Conservation (phyloP, 768 basidiomycete genomes). For the Boletus sp. region DNA sequence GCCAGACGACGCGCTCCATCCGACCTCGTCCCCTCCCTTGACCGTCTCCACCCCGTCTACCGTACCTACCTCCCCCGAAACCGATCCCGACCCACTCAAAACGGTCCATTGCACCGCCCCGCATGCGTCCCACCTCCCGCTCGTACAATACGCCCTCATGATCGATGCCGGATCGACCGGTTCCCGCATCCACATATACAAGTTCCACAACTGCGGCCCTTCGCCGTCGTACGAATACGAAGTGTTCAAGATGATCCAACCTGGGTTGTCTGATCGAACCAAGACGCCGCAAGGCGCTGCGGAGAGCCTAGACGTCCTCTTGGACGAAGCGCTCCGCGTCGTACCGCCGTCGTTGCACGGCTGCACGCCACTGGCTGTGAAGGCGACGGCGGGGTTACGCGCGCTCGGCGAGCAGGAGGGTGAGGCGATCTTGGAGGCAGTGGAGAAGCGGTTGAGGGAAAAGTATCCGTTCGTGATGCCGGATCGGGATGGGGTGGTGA, state of each 20-base stretch:
- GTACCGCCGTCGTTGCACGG: conserved; percentile 61
- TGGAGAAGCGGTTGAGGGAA: conserved; percentile 53
- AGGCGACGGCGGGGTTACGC: conserved; percentile 89
- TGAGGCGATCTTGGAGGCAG: conserved; percentile 71
- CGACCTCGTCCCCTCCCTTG: conserved; percentile 1
- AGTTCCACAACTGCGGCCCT: conserved; percentile 86
- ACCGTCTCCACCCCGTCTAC: conserved; percentile 1
- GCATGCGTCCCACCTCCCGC: conserved; percentile 42
- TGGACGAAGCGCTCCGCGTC: conserved; percentile 76
- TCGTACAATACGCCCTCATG: conserved; percentile 94
- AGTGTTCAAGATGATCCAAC: conserved; percentile 79
- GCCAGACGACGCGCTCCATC: background rate
- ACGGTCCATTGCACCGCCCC: conserved; percentile 73
- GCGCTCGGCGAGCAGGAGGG: conserved; percentile 63
- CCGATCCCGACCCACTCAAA: conserved; percentile 69
- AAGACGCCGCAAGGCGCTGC: conserved; percentile 70
- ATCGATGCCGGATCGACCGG: conserved; percentile 98
- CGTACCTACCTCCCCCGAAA: conserved; percentile 57
- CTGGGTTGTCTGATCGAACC: conserved; percentile 71
- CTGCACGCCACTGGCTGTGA: conserved; percentile 89
- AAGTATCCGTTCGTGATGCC: conserved; percentile 69
- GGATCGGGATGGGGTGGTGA: conserved; percentile 65
- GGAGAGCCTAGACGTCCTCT: conserved; percentile 68
- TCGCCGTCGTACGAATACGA: conserved; percentile 89
- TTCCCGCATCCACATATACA: conserved; percentile 97